Evolutionary conservation across 768 basidiomycete genomes (phyloP).

Genomic region (Tulasnella sp.): DNA sequence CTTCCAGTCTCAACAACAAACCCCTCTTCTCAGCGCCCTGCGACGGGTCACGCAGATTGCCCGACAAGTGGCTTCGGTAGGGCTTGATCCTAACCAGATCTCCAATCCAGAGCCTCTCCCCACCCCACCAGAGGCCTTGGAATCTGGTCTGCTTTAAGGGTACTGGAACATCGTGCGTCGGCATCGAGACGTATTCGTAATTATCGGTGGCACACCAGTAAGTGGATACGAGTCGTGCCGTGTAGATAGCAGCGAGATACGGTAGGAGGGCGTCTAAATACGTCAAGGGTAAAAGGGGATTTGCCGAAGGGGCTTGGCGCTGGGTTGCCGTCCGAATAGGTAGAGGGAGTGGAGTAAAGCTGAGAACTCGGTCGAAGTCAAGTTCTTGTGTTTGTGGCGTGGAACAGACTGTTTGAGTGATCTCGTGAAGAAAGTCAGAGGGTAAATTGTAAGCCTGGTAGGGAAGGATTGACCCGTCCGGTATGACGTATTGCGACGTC

Average conservation of each 20-base stretch:
- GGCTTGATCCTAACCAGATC: constrained; percentile 43
- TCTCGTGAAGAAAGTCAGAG: constrained; percentile 34
- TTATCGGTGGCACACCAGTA: constrained; percentile 73
- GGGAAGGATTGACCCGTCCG: constrained; percentile 61
- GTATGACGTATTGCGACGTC: constrained; percentile 45
- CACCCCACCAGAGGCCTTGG: constrained; percentile 29
- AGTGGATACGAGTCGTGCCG: constrained; percentile 56
- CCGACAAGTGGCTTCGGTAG: constrained; percentile 81
- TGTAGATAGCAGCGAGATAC: constrained; percentile 67
- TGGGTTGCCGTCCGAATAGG: neutral
- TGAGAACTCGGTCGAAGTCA: constrained; percentile 51
- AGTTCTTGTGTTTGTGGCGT: constrained; percentile 42
- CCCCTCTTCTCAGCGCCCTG: constrained; percentile 62
- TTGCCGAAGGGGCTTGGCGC: constrained; percentile 29
- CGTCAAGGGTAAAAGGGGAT: neutral
- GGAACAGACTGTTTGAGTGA: constrained; percentile 38
- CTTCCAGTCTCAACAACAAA: constrained; percentile 67
- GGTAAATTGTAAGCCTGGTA: constrained; percentile 63
- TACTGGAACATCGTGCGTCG: neutral
- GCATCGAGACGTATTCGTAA: constrained; percentile 43
- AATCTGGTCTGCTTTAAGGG: constrained; percentile 42
- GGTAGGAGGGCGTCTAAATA: constrained; percentile 58
- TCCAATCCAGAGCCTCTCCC: constrained; percentile 27
- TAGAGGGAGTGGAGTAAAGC: constrained; percentile 30
- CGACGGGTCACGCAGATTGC: constrained; percentile 40